Evolutionary conservation across 768 basidiomycete genomes (phyloP).

Genomic region (Tulasnella sp.): DNA sequence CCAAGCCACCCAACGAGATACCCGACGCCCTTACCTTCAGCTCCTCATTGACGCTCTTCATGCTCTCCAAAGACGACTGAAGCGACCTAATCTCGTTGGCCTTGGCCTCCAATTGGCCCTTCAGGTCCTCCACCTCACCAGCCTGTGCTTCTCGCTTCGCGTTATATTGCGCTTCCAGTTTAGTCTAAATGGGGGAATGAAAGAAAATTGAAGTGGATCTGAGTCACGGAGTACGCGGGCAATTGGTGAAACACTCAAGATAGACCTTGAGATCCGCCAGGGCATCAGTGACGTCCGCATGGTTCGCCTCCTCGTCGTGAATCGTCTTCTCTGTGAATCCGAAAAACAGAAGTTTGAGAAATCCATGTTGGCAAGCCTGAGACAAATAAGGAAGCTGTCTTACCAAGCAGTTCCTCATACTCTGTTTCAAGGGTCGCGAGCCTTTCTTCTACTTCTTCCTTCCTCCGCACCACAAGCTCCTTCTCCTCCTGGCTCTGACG

Average conservation of each 20-base stretch:
- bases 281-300: conserved; percentile 75
- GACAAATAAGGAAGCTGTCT: conserved; percentile 36
- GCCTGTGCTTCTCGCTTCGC: conserved; percentile 87
- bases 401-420: conserved; percentile 94
- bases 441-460: conserved; percentile 83
- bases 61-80: conserved; percentile 81
- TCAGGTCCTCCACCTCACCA: conserved; percentile 78
- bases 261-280: conserved; percentile 86
- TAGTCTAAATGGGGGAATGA: conserved; percentile 52
- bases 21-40: conserved; percentile 64
- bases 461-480: conserved; percentile 72
- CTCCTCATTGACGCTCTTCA: conserved; percentile 96
- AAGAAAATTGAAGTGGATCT: conserved; percentile 30
- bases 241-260: conserved; percentile 18
- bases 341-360: conserved; percentile 26
- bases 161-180: conserved; percentile 90
- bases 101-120: conserved; percentile 83
- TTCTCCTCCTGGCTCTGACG: conserved; percentile 90
- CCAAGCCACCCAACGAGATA: not conserved
- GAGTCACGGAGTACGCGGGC: conserved; percentile 20
- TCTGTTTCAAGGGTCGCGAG: conserved; percentile 80
- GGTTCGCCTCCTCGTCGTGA: conserved; percentile 79
- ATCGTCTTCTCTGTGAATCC: conserved; percentile 75
- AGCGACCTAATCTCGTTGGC: conserved; percentile 77
- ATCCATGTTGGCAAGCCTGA: conserved; percentile 28